Base-by-base conservation (phyloP, 768 basidiomycete species). In the Trametes coccinea region DNA sequence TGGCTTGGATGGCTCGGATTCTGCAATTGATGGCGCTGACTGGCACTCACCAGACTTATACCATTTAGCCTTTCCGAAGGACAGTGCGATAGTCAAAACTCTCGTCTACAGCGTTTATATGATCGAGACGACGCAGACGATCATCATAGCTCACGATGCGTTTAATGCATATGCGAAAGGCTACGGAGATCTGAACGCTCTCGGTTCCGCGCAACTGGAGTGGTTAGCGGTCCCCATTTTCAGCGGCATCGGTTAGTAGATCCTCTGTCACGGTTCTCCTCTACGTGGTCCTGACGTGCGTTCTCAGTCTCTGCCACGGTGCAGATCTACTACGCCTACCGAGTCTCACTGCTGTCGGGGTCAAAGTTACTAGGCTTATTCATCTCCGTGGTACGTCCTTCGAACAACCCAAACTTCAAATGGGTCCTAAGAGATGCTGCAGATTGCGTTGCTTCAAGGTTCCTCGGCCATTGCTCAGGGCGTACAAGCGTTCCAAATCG, bases 291-390 rank as follows among this genome's bases (percentile, higher is more conserved):
- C 41, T 43, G 41, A 43, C 14, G 16, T 7, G 14, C 7, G 41
- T 43, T 43, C 41, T 7, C 41, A 43, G 41, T 43, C 41, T 7
- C 6, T 16, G 41, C 41, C 4, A 43, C 41, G 5, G 59, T 60
- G 48, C 63, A 65, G 46, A 33, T 30, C 7, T 60, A 51, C 56
- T 65, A 51, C 29, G 54, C 59, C 30, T 61, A 55, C 54, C 59
- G 59, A 16, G 45, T 65, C 60, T 60, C 41, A 11, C 17, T 50
- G 11, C 45, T 61, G 7, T 47, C 58, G 17, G 27, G 49, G 29
- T 63, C 56, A 10, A 34, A 41, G 10, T 3, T 45, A 2, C 49
- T 56, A 41, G 44, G 17, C 14, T 16, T 14, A 34, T 4, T 46
- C 13, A 44, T 59, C 5, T 13, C 17, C 5, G 29, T 16, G 5